Conservation (phyloP, 2,329 filamentous ascomycete species). For the Apiospora aurea region DNA sequence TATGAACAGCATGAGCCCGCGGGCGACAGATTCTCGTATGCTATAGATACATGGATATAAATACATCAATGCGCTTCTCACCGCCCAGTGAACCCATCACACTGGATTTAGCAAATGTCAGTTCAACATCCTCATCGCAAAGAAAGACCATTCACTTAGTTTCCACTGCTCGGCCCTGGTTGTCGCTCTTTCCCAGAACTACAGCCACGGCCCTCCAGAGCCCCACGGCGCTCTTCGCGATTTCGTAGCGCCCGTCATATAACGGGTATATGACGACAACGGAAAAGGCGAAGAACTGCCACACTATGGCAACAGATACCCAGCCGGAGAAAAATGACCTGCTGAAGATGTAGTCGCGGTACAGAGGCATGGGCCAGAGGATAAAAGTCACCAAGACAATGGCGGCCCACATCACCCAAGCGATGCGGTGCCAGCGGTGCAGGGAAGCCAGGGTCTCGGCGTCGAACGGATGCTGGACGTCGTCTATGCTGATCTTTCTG, state of each 20-base stretch:
- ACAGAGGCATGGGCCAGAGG: constrained; percentile 57
- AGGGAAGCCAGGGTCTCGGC: constrained; percentile 43
- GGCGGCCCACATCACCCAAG: constrained; percentile 48
- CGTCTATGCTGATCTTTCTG: constrained; percentile 40
- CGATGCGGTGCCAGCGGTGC: constrained; percentile 47
- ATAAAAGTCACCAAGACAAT: constrained; percentile 54
- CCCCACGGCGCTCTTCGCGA: constrained; percentile 36
- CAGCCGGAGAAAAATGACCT: constrained; percentile 54
- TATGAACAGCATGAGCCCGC: too few species aligned
- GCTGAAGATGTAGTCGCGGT: constrained; percentile 56
- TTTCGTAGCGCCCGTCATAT: constrained; percentile 53
- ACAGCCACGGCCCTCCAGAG: constrained; percentile 10
- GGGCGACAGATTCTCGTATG: too few species aligned
- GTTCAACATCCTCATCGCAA: too few species aligned
- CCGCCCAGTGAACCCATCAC: too few species aligned
- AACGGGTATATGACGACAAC: constrained; percentile 55
- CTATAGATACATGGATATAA: too few species aligned
- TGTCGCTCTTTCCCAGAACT: neutral
- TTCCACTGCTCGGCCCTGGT: neutral
- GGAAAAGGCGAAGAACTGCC: constrained; percentile 55
- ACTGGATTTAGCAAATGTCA: too few species aligned
- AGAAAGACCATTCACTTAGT: too few species aligned
- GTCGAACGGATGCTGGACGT: constrained; percentile 52
- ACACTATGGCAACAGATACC: constrained; percentile 52
- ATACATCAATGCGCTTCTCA: too few species aligned